These are phyloP conservation scores for Perkinsus chesapeaki DNA, from an alignment of 169 alveolate genomes.

Conservation along the genomic window DNA sequence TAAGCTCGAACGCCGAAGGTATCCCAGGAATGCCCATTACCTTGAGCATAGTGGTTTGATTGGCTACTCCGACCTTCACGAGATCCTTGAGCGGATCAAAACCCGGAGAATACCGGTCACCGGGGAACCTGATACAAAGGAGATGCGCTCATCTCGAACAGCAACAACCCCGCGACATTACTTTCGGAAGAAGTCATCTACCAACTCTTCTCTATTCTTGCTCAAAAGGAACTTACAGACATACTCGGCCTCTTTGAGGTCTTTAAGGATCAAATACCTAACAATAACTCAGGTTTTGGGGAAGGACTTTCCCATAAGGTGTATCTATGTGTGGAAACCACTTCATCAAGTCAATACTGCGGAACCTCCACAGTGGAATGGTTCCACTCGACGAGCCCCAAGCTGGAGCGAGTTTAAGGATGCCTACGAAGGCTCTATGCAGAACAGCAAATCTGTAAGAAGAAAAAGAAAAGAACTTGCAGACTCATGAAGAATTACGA, in stretches of 20 bases:
- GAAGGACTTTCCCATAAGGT: background rate
- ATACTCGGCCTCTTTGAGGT: background rate
- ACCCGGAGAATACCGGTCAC: background rate
- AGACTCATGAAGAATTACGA: no score
- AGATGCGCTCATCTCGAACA: background rate
- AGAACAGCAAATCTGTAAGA: no score
- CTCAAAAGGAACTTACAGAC: background rate
- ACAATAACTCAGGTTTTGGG: background rate
- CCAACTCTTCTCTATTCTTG: background rate
- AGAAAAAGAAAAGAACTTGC: no score
- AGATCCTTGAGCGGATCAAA: background rate
- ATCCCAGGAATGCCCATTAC: no score
- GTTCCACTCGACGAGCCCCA: no score
- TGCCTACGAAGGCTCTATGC: no score
- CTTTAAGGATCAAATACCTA: background rate
- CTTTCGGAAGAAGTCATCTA: background rate
- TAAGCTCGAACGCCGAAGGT: no score
- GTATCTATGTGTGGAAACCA: no score
- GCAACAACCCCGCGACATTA: background rate
- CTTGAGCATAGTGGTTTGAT: background rate
- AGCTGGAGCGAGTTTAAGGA: no score
- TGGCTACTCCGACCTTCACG: background rate
- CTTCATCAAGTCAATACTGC: no score
- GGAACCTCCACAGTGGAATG: no score
- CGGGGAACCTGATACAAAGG: background rate